These are phyloP conservation scores for Saccharomycopsis selenospora DNA, from an alignment of 805 yeast genomes.

Conservation along the genomic window DNA sequence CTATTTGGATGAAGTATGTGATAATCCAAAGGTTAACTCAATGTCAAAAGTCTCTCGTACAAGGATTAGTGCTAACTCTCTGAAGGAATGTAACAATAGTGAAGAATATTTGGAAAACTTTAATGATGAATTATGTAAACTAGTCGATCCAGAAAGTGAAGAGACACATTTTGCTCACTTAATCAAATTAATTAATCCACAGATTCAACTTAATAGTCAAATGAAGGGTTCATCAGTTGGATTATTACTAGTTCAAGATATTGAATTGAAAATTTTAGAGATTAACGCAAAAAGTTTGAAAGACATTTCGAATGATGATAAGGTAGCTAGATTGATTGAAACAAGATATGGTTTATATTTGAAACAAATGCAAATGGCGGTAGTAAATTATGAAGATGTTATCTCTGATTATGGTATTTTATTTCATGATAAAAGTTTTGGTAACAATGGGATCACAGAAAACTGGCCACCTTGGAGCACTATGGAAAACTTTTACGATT, in stretches of 20 bases:
- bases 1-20: constrained; percentile 37
- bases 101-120: constrained; percentile 36
- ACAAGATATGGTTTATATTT: constrained; percentile 49
- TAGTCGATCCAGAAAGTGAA: constrained; percentile 33
- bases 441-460: constrained; percentile 24
- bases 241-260: constrained; percentile 48
- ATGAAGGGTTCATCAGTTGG: constrained; percentile 40
- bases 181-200: constrained; percentile 52
- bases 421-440: constrained; percentile 27
- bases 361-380: constrained; percentile 49
- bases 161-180: constrained; percentile 45
- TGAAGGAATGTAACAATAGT: constrained; percentile 5
- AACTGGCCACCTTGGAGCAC: constrained; percentile 68
- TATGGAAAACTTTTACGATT: constrained; percentile 51
- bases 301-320: constrained; percentile 30
- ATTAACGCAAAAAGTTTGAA: constrained; percentile 38
- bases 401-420: constrained; percentile 29
- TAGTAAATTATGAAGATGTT: constrained; percentile 36
- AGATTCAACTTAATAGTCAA: constrained; percentile 45
- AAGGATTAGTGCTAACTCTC: background rate
- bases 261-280: constrained; percentile 46
- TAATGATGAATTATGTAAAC: constrained; percentile 38
- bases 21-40: constrained; percentile 7
- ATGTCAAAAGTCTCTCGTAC: background rate
- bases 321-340: constrained; percentile 40